phyloP scores from a whole-genome alignment of 768 basidiomycete genomes.

The Albatrellus ellisii region DNA sequence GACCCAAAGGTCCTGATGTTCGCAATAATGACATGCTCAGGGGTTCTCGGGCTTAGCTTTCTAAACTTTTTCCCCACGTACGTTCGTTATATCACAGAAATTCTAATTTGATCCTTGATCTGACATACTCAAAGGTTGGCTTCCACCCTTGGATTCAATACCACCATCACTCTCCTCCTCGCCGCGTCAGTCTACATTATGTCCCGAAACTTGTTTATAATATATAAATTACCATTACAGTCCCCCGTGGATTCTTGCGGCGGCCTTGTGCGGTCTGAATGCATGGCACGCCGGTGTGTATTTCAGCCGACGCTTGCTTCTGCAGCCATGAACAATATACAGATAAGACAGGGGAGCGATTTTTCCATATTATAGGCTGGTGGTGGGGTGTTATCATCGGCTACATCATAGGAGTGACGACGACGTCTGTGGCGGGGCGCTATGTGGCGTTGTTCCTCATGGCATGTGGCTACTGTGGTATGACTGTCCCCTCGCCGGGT shows the following conservation, averaged over 20 bases:
- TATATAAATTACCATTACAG: too few species aligned
- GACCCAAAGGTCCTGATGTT: conserved; percentile 44
- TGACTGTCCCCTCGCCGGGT: neutral
- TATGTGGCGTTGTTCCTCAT: conserved; percentile 55
- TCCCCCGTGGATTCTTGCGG: conserved; percentile 48
- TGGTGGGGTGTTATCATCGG: conserved; percentile 53
- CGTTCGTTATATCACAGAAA: conserved; percentile 10
- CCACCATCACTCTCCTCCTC: conserved; percentile 44
- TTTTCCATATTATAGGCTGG: conserved; percentile 41
- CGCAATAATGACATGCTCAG: conserved; percentile 34
- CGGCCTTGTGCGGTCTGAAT: conserved; percentile 33
- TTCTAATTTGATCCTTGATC: neutral
- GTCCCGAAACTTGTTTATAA: neutral
- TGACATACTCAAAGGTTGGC: conserved; percentile 30
- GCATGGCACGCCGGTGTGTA: conserved; percentile 41
- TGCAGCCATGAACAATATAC: neutral
- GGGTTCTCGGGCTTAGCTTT: conserved; percentile 44
- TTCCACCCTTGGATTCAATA: conserved; percentile 45
- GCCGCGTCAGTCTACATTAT: conserved; percentile 34
- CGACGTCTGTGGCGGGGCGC: conserved; percentile 35
- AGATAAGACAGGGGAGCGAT: conserved; percentile 52
- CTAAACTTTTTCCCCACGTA: conserved; percentile 47
- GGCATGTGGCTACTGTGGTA: conserved; percentile 40
- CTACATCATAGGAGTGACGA: conserved; percentile 46
- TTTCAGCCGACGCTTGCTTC: neutral